Evolutionary conservation across 2,329 filamentous ascomycete genomes (phyloP).

Genomic region (Cladophialophora bantiana): DNA sequence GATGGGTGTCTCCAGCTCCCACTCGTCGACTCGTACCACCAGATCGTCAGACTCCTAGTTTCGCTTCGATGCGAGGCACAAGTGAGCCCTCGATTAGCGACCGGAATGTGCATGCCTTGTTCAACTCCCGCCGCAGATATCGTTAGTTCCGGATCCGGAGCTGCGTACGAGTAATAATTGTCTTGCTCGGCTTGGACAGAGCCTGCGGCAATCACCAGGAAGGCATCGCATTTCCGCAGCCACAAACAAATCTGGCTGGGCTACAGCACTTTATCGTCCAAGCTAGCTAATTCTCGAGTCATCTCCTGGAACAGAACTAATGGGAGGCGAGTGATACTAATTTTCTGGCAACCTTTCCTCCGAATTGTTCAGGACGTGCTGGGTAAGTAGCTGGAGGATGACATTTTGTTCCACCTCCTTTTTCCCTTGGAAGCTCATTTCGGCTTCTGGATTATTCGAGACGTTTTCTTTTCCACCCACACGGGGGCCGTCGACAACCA

Average conservation of each 20-base stretch:
- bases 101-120: background rate
- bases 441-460: conserved; percentile 13
- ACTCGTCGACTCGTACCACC: conserved; percentile 4
- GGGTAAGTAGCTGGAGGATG: background rate
- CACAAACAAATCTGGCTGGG: background rate
- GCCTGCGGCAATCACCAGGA: background rate
- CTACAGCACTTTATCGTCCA: background rate
- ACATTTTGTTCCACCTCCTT: conserved; percentile 1
- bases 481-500: background rate
- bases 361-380: too few species aligned
- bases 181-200: background rate
- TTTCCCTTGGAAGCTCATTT: background rate
- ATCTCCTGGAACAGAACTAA: background rate
- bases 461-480: conserved; percentile 1
- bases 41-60: background rate
- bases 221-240: background rate
- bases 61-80: background rate
- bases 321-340: background rate
- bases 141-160: background rate
- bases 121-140: background rate
- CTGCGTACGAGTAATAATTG: background rate
- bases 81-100: background rate
- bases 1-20: conserved; percentile 5
- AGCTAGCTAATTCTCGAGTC: background rate
- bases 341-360: background rate